Evolutionary conservation across 768 basidiomycete genomes (phyloP).

Genomic region (Mrakia blollopis): DNA sequence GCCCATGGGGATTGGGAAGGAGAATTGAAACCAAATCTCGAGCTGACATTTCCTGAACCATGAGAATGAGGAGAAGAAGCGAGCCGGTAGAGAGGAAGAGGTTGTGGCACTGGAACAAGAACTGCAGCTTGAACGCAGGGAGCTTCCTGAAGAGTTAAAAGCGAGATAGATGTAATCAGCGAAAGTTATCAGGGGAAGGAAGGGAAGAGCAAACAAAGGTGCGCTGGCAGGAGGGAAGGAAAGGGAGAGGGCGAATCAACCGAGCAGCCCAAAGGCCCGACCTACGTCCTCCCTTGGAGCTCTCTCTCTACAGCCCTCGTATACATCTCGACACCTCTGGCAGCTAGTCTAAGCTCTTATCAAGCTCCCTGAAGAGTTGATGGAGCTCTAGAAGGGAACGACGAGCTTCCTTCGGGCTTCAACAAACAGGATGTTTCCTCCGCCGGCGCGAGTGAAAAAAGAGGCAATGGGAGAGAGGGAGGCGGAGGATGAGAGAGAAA

Average conservation of each 20-base stretch:
- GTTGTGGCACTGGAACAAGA: conserved; percentile 85
- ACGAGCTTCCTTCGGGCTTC: neutral
- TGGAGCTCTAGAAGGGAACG: neutral
- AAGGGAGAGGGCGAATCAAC: neutral
- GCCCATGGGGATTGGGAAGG: neutral
- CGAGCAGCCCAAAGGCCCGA: neutral
- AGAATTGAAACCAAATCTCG: neutral
- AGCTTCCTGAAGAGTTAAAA: conserved; percentile 38
- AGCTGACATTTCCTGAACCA: conserved; percentile 75
- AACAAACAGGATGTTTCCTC: neutral
- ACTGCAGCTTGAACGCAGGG: conserved; percentile 56
- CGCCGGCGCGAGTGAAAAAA: conserved; percentile 5
- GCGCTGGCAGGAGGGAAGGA: conserved; percentile 5
- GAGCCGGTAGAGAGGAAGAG: conserved; percentile 79
- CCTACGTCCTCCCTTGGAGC: neutral
- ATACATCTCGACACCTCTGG: no score
- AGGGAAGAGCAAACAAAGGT: conserved; percentile 2
- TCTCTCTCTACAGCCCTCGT: neutral
- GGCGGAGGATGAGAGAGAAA: conserved; percentile 46
- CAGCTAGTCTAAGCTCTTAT: neutral
- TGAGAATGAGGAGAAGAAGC: conserved; percentile 73
- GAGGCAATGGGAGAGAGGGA: neutral
- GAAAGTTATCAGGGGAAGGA: neutral
- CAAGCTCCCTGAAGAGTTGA: neutral
- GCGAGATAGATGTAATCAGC: neutral